Conservation (phyloP, 768 basidiomycete species). For the Nidularia sp. region DNA sequence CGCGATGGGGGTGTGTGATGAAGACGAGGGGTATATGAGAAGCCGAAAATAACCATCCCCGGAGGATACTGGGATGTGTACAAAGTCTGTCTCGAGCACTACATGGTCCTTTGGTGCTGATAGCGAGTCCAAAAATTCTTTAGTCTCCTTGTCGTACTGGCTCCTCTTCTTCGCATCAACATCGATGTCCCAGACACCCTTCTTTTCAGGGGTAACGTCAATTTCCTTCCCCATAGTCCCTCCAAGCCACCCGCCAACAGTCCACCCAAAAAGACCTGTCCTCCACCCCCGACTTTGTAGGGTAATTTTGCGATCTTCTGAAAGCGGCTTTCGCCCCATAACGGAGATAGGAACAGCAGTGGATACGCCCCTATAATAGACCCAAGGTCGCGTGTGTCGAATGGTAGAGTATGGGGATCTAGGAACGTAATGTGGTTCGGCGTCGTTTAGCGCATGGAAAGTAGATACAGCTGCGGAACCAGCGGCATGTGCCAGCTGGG, state of each 20-base stretch:
- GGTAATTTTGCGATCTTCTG: not conserved
- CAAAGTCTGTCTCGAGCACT: not conserved
- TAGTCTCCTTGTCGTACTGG: not conserved
- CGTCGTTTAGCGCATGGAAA: not conserved
- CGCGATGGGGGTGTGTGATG: not conserved
- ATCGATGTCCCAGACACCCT: not conserved
- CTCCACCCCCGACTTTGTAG: not conserved
- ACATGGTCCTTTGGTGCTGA: not conserved
- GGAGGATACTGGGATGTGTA: not conserved
- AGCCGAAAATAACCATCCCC: not conserved
- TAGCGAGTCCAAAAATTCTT: not conserved
- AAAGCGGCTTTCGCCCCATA: not conserved
- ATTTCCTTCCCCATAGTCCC: not conserved
- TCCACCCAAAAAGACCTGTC: not conserved
- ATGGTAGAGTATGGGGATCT: not conserved
- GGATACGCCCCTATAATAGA: not conserved
- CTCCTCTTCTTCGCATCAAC: not conserved
- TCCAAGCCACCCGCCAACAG: not conserved
- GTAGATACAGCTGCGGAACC: not conserved
- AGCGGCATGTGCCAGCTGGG: no score
- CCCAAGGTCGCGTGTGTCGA: not conserved
- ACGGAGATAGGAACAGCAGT: not conserved
- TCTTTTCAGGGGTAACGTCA: not conserved
- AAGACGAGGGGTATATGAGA: not conserved
- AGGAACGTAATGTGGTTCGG: not conserved